Evolutionary conservation across 1,284 basidiomycete species (phyloP), one percentile per base, ranked within the genome.

Genomic region (Cryptococcus sp.): DNA sequence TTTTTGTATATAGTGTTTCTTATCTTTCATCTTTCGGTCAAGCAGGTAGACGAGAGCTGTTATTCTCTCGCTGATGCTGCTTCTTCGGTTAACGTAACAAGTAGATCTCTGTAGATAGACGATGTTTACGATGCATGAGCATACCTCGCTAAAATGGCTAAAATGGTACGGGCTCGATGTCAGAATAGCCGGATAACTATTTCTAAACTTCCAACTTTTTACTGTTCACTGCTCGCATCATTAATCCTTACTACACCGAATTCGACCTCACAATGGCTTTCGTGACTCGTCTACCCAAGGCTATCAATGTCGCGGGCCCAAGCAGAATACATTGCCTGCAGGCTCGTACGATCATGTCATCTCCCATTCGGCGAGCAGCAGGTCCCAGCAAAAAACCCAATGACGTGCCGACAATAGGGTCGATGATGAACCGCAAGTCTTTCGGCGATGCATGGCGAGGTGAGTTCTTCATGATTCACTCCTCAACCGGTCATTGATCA

Each of bases 1-100:
- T 10, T 37, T 22, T 53, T 56, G 54, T 56, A 53, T 60, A 50
- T 52, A 60, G 45, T 29, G 40, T 55, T 56, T 49, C 16, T 45
- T 25, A 55, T 52, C 44, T 53, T 53, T 34, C 29, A 34, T 34
- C 29, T 34, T 34, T 34, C 29, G 29, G 29, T 34, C 29, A 34
- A 34, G 29, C 29, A 13, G 13, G 29, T 10, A 10, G 5, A 34
- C 29, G 29, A 34, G 29, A 34, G 29, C 29, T 34, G 29, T 13
- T 34, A 13, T 13, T 34, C 29, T 34, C 8, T 34, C 29, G 29
- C 8, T 10, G 29, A 34, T 34, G 8, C 8, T 10, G 29, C 13
- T 34, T 34, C 29, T 7, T 34, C 29, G 29, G 29, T 34, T 13
- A 34, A 34, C 29, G 29, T 34, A 13, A 34, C 29, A 10, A 34